Conservation (phyloP, 2,329 filamentous ascomycete species). For the Exophiala alcalophila region DNA sequence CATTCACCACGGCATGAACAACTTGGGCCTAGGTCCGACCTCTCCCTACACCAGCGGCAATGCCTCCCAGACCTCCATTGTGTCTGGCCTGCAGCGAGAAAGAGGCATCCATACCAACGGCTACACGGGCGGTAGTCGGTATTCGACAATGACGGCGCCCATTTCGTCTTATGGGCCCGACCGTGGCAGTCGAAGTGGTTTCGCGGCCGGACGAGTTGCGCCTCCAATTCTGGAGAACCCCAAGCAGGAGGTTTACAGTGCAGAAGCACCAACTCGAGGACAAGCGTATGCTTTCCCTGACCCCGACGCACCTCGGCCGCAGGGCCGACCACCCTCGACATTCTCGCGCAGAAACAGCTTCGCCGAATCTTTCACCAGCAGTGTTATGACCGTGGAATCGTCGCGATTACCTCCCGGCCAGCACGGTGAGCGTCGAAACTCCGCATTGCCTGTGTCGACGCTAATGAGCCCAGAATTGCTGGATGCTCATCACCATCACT, state of each 20-base stretch:
- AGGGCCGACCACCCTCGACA: slow-evolving; percentile 34
- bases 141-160: slow-evolving; percentile 38
- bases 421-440: slow-evolving; percentile 40
- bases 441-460: not conserved
- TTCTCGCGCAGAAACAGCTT: slow-evolving; percentile 48
- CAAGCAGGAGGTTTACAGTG: slow-evolving; percentile 49
- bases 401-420: slow-evolving; percentile 46
- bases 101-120: slow-evolving; percentile 40
- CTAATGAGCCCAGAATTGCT: slow-evolving; percentile 41
- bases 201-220: slow-evolving; percentile 47
- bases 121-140: slow-evolving; percentile 40
- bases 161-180: slow-evolving; percentile 41
- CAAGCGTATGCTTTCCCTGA: slow-evolving; percentile 52
- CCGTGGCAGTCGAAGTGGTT: slow-evolving; percentile 41
- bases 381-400: slow-evolving; percentile 56
- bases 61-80: slow-evolving; percentile 46
- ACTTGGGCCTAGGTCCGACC: slow-evolving; percentile 45
- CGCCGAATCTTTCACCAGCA: slow-evolving; percentile 47
- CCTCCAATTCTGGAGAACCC: slow-evolving; percentile 50
- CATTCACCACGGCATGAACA: slow-evolving; percentile 50
- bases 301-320: slow-evolving; percentile 40
- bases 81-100: slow-evolving; percentile 43
- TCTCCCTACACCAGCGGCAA: slow-evolving; percentile 45
- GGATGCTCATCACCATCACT: slow-evolving; percentile 48
- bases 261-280: slow-evolving; percentile 49